A percentile compares a stretch with the other conserved stretches of the same genome.
These are phyloP conservation scores for Ottelia alismoides DNA, from an alignment of 106 monocot species.

Conservation along the genomic window DNA sequence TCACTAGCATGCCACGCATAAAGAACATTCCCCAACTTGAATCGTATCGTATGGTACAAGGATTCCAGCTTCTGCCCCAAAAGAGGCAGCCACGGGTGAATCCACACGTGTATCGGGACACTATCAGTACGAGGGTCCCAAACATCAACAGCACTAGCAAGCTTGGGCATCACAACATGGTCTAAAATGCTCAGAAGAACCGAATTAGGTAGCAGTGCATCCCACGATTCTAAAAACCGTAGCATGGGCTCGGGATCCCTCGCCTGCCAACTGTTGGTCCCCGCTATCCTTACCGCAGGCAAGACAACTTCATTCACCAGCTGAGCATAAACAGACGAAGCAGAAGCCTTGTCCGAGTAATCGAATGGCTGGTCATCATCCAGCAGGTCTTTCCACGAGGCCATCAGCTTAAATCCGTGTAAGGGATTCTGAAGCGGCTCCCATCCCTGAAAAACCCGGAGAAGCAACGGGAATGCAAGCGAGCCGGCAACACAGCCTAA, in stretches of 20 bases:
- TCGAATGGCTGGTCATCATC: slow-evolving; percentile 53
- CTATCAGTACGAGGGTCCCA: slow-evolving; percentile 60
- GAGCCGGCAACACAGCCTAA: slow-evolving; percentile 46
- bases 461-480: slow-evolving; percentile 44
- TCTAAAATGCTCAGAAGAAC: no score
- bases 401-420: slow-evolving; percentile 41
- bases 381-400: slow-evolving; percentile 44
- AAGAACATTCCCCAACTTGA: slow-evolving; percentile 49
- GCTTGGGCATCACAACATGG: slow-evolving; percentile 82
- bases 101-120: slow-evolving; percentile 59
- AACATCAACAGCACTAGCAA: slow-evolving; percentile 34
- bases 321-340: slow-evolving; percentile 39
- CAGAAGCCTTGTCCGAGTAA: slow-evolving; percentile 22
- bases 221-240: slow-evolving; percentile 50
- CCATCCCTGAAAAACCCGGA: slow-evolving; percentile 60
- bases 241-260: slow-evolving; percentile 84
- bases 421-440: slow-evolving; percentile 49
- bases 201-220: slow-evolving; percentile 38
- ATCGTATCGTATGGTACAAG: slow-evolving; percentile 41
- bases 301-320: slow-evolving; percentile 47
- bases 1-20: slow-evolving; percentile 57
- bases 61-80: slow-evolving; percentile 46
- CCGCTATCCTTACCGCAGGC: slow-evolving; percentile 58
- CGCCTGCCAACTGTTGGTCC: slow-evolving; percentile 57
- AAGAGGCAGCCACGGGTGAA: slow-evolving; percentile 60